These are phyloP conservation scores for Trifolium pratense DNA, from an alignment of 306 rosid genomes.

Conservation along the genomic window DNA sequence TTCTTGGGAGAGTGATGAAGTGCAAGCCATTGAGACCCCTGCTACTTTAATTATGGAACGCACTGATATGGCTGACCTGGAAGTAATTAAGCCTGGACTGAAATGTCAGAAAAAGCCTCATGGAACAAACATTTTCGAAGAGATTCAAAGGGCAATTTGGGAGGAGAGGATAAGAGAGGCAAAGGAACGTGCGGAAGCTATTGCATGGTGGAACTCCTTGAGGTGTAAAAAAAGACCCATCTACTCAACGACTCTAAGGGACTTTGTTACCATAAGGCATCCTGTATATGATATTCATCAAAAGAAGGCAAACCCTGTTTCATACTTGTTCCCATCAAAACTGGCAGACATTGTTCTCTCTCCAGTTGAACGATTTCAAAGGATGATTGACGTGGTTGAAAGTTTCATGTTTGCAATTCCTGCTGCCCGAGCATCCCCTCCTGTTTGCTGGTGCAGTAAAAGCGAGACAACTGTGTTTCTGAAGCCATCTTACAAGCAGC, in stretches of 20 bases:
- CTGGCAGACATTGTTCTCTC: constrained; percentile 84
- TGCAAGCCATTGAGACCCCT: constrained; percentile 79
- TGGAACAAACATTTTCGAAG: constrained; percentile 87
- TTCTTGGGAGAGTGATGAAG: constrained; percentile 94
- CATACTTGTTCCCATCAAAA: constrained; percentile 79
- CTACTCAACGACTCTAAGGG: constrained; percentile 75
- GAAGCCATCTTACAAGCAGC: constrained; percentile 72
- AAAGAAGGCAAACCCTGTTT: constrained; percentile 69
- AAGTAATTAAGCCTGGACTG: constrained; percentile 62
- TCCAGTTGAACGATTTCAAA: constrained; percentile 86
- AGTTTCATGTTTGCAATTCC: constrained; percentile 97
- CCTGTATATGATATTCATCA: constrained; percentile 71
- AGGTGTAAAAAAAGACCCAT: constrained; percentile 75
- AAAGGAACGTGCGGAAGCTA: constrained; percentile 76
- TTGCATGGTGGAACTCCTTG: constrained; percentile 99
- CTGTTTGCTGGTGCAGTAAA: constrained; percentile 88
- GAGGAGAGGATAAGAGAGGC: constrained; percentile 82
- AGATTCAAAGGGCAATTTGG: constrained; percentile 78
- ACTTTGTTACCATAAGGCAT: constrained; percentile 75
- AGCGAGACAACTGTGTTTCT: constrained; percentile 61
- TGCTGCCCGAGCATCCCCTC: constrained; percentile 89
- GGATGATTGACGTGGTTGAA: constrained; percentile 79
- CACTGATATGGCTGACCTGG: constrained; percentile 51
- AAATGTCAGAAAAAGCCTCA: constrained; percentile 58
- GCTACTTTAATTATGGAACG: constrained; percentile 67